Base-by-base conservation (phyloP, 2,329 filamentous ascomycete genomes). In the Bipolaris cookei region DNA sequence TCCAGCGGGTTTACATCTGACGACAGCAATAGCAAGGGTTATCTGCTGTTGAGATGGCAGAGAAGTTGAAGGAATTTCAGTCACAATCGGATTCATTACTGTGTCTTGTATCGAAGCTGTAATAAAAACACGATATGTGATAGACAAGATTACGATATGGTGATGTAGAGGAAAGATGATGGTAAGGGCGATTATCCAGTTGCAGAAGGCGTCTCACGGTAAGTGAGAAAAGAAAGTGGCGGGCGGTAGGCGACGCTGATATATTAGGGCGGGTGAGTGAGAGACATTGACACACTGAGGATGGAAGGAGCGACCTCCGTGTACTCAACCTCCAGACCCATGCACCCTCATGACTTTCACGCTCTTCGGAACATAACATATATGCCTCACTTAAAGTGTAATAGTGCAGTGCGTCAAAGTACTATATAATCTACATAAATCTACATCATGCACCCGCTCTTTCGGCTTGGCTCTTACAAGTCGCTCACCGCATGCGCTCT, bases 401-500 rank as follows among this genome's bases (percentile, higher is more conserved):
- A 21, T 48, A 18, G 32, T 38, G 28, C 13, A 16, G 32, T 25
- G 32, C 44, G 20, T 35, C 30, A 47, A 35, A 21, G 44, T 39
- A 37, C 50, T 21, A 44, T 16, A 55, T 51, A 54, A 44, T 55
- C 39, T 54, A 58, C 55, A 58, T 47, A 45, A 38, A 28, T 52
- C 41, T 49, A 54, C 45, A 61, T 47, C 45, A 44, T 41, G n/a
- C 59, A 55, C 47, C 58, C 49, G 45, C 47, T 41, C 25, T 46
- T 48, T 52, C 52, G 44, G 46, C 52, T 42, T 43, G 41, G 48
- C 23, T 20, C 39, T 30, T 32, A 10, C n/a, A 37, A 48, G 34
- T 20, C 7, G 25, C 62, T 62, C 65, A 82, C 63, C 80, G 75
- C 70, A 79, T 82, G 56, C 80, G 74, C 62, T 77, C 76, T 16